Evolutionary conservation across 2,329 filamentous ascomycete genomes (phyloP).

Genomic region (Pseudogymnoascus sp.): DNA sequence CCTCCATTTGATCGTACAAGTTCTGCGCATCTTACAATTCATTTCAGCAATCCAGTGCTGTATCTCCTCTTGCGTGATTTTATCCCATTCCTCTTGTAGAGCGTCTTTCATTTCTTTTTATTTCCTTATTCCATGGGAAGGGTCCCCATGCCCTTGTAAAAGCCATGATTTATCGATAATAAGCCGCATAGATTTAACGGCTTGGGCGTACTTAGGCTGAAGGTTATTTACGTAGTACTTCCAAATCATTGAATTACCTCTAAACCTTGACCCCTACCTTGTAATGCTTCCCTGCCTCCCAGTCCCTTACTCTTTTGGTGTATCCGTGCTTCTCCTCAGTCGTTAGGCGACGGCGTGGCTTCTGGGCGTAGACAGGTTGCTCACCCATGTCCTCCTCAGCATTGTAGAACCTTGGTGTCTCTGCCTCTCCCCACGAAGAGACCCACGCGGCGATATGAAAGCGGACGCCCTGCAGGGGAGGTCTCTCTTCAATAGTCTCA

Average conservation of each 20-base stretch:
- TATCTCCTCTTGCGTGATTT: constrained; percentile 13
- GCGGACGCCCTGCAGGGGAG: constrained; percentile 2
- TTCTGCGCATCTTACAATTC: constrained; percentile 10
- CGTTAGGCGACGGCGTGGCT: constrained; percentile 11
- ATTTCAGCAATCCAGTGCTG: constrained; percentile 12
- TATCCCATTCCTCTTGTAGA: constrained; percentile 15
- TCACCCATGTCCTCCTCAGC: constrained; percentile 12
- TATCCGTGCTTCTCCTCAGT: constrained; percentile 12
- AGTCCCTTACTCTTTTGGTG: constrained; percentile 6
- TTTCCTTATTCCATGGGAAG: constrained; percentile 15
- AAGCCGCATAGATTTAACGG: constrained; percentile 7
- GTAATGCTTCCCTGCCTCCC: constrained; percentile 14
- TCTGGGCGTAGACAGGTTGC: constrained; percentile 5
- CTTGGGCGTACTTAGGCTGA: constrained; percentile 13
- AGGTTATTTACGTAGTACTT: constrained; percentile 15
- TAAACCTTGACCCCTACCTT: not conserved
- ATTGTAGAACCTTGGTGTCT: constrained; percentile 17
- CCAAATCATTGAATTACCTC: constrained; percentile 12
- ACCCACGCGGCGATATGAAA: constrained; percentile 14
- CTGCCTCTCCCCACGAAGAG: constrained; percentile 14
- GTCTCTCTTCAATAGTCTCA: constrained; percentile 16
- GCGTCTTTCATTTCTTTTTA: constrained; percentile 13
- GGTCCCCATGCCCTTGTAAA: not conserved
- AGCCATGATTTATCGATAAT: constrained; percentile 15
- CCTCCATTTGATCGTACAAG: constrained; percentile 10